Percentiles rank a stretch among this genome's conserved stretches.
phyloP scores from a whole-genome alignment of 768 basidiomycete species.

The Crucibulum laeve region DNA sequence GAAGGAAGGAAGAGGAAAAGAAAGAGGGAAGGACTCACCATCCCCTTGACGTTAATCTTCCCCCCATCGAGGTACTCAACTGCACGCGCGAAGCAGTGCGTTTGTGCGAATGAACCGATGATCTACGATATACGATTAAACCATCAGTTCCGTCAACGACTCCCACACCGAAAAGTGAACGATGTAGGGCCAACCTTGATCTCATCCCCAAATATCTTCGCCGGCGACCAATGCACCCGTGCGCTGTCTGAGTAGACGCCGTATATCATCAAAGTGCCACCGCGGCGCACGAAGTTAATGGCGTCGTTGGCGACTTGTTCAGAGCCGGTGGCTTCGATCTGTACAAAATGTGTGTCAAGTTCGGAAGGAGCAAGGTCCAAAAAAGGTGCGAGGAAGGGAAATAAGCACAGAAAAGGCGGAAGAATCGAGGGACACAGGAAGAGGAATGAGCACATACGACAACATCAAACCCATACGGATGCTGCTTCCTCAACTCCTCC shows the following conservation, averaged over 20 bases:
- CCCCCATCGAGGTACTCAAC: slow-evolving; percentile 86
- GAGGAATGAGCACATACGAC: slow-evolving; percentile 35
- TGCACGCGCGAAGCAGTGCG: slow-evolving; percentile 86
- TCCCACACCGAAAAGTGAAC: background rate
- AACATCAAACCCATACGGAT: slow-evolving; percentile 89
- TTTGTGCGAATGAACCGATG: slow-evolving; percentile 88
- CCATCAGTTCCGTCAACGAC: background rate
- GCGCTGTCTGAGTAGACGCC: slow-evolving; percentile 89
- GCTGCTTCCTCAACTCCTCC: slow-evolving; percentile 72
- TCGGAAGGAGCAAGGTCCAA: background rate
- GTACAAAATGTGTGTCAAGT: background rate
- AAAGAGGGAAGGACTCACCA: slow-evolving; percentile 27
- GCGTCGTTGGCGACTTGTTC: slow-evolving; percentile 84
- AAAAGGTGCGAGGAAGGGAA: background rate
- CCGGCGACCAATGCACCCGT: slow-evolving; percentile 80
- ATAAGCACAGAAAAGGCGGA: too few species aligned
- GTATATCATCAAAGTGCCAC: slow-evolving; percentile 84
- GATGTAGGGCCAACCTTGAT: slow-evolving; percentile 27
- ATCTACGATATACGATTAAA: slow-evolving; percentile 41
- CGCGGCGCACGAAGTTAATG: slow-evolving; percentile 85
- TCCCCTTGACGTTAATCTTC: slow-evolving; percentile 78
- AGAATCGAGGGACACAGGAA: background rate
- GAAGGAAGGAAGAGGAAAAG: too few species aligned
- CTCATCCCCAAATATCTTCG: slow-evolving; percentile 77
- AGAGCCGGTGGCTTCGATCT: slow-evolving; percentile 57